Evolutionary conservation across 2,329 filamentous ascomycete species (phyloP).

Genomic region (Botrytis hyacinthi): DNA sequence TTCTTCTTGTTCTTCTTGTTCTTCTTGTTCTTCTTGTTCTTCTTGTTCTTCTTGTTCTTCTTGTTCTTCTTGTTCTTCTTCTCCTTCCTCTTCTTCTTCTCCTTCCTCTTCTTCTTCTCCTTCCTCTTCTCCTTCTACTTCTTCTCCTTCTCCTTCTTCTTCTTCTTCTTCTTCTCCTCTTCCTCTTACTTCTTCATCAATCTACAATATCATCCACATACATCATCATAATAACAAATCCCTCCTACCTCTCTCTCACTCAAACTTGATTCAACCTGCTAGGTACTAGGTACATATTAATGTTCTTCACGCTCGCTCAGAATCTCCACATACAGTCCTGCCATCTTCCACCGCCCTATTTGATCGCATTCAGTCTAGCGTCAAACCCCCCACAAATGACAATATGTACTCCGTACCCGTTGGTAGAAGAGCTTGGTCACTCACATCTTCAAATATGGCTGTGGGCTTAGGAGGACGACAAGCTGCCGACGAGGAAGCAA

Average conservation of each 20-base stretch:
- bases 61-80: too few species aligned
- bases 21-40: too few species aligned
- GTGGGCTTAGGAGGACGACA: conserved; percentile 35
- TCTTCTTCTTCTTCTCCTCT: background rate
- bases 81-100: too few species aligned
- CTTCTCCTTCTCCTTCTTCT: too few species aligned
- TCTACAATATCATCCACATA: background rate
- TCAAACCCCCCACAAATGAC: background rate
- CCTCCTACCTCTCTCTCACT: background rate
- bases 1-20: too few species aligned
- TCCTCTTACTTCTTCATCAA: background rate
- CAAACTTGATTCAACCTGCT: background rate
- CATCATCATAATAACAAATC: background rate
- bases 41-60: background rate
- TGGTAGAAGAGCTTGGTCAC: conserved; percentile 29
- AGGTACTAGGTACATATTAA: background rate
- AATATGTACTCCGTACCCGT: conserved; percentile 15
- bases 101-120: too few species aligned
- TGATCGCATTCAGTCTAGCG: background rate
- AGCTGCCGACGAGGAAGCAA: conserved; percentile 59
- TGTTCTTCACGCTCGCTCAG: background rate
- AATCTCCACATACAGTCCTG: background rate
- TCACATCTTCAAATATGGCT: conserved; percentile 35
- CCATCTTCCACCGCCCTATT: background rate
- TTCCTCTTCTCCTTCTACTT: background rate